Conservation (phyloP, 768 basidiomycete genomes). For the Boletales sp. region DNA sequence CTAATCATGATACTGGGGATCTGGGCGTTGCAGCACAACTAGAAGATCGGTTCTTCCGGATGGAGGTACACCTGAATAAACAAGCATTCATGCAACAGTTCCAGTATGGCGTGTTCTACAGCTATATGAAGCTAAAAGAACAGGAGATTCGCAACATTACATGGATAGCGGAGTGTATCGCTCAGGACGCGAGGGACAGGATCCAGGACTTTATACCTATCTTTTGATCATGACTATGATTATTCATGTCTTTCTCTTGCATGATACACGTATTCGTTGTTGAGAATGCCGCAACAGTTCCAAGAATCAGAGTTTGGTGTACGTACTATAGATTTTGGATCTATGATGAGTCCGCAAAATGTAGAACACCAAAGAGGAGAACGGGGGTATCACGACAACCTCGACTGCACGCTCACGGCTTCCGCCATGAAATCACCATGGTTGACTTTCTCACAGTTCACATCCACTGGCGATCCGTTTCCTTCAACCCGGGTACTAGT, state of each 20-base stretch:
- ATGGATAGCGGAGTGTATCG: slow-evolving; percentile 98
- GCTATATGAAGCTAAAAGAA: slow-evolving; percentile 89
- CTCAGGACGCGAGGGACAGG: slow-evolving; percentile 92
- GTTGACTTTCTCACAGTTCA: slow-evolving; percentile 8
- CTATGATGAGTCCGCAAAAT: neutral
- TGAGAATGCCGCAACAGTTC: neutral
- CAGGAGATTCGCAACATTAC: slow-evolving; percentile 86
- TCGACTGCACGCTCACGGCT: neutral
- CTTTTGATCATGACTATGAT: slow-evolving; percentile 46
- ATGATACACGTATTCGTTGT: slow-evolving; percentile 1
- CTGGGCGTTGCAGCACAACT: slow-evolving; percentile 60
- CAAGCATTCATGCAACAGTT: slow-evolving; percentile 95
- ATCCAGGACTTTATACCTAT: slow-evolving; percentile 94
- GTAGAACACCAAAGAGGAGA: neutral
- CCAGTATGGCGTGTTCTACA: slow-evolving; percentile 90
- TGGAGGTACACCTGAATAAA: slow-evolving; percentile 94
- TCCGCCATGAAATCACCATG: neutral
- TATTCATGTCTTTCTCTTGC: slow-evolving; percentile 3
- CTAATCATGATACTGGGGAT: slow-evolving; percentile 36
- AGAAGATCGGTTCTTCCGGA: slow-evolving; percentile 92
- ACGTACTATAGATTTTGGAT: neutral
- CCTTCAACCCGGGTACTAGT: slow-evolving; percentile 3
- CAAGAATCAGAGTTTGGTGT: neutral
- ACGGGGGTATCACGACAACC: slow-evolving; percentile 3
- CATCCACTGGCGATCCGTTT: neutral